Evolutionary conservation across 805 yeast species (phyloP), one percentile per base, ranked within the genome.

Genomic region (Saccharomycopsis sp.): DNA sequence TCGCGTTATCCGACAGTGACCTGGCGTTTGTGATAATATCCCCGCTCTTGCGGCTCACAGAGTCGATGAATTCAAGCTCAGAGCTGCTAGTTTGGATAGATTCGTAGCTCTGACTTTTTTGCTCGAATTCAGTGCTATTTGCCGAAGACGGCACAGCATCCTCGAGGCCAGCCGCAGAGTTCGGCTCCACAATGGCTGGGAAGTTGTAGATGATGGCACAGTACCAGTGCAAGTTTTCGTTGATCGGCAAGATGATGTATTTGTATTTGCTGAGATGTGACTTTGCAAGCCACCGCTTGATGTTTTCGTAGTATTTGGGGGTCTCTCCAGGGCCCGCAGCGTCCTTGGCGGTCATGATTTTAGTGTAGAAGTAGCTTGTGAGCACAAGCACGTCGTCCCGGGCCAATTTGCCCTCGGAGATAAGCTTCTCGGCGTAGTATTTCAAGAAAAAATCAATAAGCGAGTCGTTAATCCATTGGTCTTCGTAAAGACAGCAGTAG

Each of bases 401-500:
- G 18, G 20, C 55, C 53, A 24, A 51, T 52, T 24, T 63, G 61
- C 54, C 5, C 21, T 24, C 37, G 4, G 44, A 34, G 8, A 51
- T 18, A 12, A 48, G 34, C 15, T 57, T 56, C 14, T 61, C 59
- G n/a, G 81, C 75, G 62, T 78, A 80, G 66, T 77, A 85, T 58
- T 81, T 82, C 29, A 89, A 75, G 65, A 89, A 91, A 67, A 92
- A 92, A 69, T 90, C 97, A 57, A 94, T 85, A 53, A 94, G 74
- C 0, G 87, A 80, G 66, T 94, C 99, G 71, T 94, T 92, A 53
- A 94, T 81, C 91, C 96, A 92, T 61, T 87, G 89, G 52, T 84
- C 84, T 58, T 86, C 85, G 66, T 84, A 83, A 8, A 92, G 75
- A 51, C 97, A 87, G 61, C 81, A 81, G 68, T 87, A 89, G 67